These are phyloP conservation scores for Elaeagnus macrophylla DNA, from an alignment of 306 rosid genomes.

Conservation along the genomic window DNA sequence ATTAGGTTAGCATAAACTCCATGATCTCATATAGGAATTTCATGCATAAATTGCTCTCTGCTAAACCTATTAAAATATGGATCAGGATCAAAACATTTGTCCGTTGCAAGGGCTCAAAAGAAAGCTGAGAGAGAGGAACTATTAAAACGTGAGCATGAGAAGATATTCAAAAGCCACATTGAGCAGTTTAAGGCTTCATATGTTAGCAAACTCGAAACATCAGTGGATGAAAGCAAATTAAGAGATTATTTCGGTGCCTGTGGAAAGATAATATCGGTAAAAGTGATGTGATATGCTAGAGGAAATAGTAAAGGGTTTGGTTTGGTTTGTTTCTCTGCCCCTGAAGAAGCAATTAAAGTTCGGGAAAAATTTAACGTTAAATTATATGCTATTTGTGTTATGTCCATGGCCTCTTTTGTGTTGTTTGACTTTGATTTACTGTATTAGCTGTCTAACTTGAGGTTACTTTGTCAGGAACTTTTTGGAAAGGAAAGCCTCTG, in stretches of 20 bases:
- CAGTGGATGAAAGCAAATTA: constrained; percentile 6
- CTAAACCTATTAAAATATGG: constrained; percentile 3
- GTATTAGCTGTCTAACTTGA: not conserved
- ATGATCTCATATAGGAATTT: not conserved
- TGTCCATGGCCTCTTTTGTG: not conserved
- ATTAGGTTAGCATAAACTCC: constrained; percentile 1
- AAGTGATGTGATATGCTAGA: too few relatives aligned
- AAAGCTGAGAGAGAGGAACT: constrained; percentile 5
- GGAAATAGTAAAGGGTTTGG: too few relatives aligned
- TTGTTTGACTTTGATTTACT: not conserved
- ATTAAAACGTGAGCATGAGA: not conserved
- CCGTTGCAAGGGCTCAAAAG: constrained; percentile 18
- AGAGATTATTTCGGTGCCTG: too few relatives aligned
- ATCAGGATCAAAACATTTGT: constrained; percentile 14
- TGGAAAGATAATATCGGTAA: too few relatives aligned
- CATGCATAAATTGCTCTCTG: not conserved
- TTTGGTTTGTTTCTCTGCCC: too few relatives aligned
- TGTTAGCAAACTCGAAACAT: constrained; percentile 4
- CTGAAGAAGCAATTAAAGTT: too few relatives aligned
- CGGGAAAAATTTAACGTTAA: too few relatives aligned
- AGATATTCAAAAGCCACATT: not conserved
- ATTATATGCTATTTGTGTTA: too few relatives aligned
- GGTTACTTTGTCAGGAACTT: too few relatives aligned
- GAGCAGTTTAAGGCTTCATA: constrained; percentile 2
- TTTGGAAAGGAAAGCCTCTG: not conserved